Evolutionary conservation across 2,329 filamentous ascomycete species (phyloP), one percentile per base, ranked within the genome.

Genomic region (Didymella exigua): DNA sequence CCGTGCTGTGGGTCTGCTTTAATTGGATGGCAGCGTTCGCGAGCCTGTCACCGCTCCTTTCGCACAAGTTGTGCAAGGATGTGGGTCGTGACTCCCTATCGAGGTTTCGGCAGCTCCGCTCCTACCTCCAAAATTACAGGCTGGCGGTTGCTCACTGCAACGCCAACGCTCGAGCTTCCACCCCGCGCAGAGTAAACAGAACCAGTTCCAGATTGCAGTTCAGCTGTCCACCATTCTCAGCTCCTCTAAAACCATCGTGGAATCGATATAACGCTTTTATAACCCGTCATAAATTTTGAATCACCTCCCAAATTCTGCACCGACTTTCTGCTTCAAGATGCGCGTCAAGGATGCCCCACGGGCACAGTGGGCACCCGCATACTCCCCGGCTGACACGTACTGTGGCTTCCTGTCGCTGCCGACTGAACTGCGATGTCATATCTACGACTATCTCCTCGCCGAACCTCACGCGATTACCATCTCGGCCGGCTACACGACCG

Each of bases 371-470:
- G 52, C 43, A 30, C 46, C 46, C 34, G 30, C 52, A 30, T 33
- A n/a, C 42, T 42, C 29, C 29, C 27, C 36, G 24, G 24, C 36
- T 30, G 42, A 46, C 29, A 46, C 34, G 24, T 34, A 55, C 40
- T 60, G 62, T 31, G 61, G 55, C 31, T 60, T 68, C 34, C 56
- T 67, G 18, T 58, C 59, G 6, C 43, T 78, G 13, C 76, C 77
- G 4, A 66, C 71, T 18, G 77, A 79, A 63, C 59, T 79, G 21
- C 71, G 77, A 38, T 76, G 77, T 31, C 65, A 72, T 14, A 77
- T 79, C 44, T 79, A 78, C 66, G 68, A 72, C 29, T 73, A 73
- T 52, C 71, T 75, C 16, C 67, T 78, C 21, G 63, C 70, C 51
- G 73, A 76, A 49, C 58, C 64, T 27, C 65, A 71, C 24, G 58